Evolutionary conservation across 2,329 filamentous ascomycete species (phyloP).

Genomic region (Ophiosphaerella korrae): DNA sequence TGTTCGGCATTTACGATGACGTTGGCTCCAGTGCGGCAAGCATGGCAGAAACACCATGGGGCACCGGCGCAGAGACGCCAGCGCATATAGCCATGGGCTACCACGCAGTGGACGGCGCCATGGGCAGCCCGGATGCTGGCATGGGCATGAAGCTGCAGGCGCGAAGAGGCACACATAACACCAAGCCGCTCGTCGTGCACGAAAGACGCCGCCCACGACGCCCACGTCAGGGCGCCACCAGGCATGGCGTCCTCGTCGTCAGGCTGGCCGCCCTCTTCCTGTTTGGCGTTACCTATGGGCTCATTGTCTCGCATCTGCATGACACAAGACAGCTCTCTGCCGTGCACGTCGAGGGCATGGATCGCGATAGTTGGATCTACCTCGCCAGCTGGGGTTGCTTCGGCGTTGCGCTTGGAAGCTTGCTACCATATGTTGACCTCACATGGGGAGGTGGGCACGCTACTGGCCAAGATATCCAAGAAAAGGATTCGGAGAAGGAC

Average conservation of each 20-base stretch:
- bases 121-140: constrained; percentile 34
- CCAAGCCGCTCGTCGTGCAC: neutral
- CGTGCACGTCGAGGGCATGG: constrained; percentile 63
- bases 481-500: constrained; percentile 38
- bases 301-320: constrained; percentile 80
- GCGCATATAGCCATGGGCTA: constrained; percentile 27
- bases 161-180: constrained; percentile 11
- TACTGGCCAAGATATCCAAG: constrained; percentile 30
- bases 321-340: constrained; percentile 68
- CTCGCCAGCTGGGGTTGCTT: constrained; percentile 80
- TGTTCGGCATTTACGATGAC: constrained; percentile 83
- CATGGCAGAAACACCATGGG: constrained; percentile 74
- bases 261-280: constrained; percentile 72
- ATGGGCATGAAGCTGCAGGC: constrained; percentile 28
- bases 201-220: constrained; percentile 11
- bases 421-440: constrained; percentile 83
- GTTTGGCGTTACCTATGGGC: constrained; percentile 82
- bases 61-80: constrained; percentile 75
- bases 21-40: constrained; percentile 47
- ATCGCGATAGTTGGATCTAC: constrained; percentile 67
- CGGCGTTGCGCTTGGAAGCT: constrained; percentile 75
- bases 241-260: constrained; percentile 60
- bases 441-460: constrained; percentile 65
- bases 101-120: constrained; percentile 23
- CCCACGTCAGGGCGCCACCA: constrained; percentile 27